These are phyloP conservation scores for Chlorella variabilis DNA, from an alignment of 163 green algal species.

Conservation along the genomic window DNA sequence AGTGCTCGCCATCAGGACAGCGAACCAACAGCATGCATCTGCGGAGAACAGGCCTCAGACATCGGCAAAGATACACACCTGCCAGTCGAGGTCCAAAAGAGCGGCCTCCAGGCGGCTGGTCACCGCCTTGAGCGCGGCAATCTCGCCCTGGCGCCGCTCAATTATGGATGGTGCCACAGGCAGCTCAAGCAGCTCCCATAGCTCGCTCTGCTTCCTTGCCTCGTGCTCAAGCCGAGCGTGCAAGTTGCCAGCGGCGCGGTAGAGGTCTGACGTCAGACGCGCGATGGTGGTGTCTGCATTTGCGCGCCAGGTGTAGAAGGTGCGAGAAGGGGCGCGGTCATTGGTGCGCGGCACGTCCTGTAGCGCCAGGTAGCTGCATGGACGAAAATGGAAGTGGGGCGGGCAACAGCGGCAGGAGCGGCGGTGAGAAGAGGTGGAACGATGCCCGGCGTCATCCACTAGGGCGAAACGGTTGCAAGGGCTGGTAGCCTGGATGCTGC, in stretches of 20 bases:
- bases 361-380: constrained; percentile 35
- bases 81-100: constrained; percentile 35
- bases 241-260: constrained; percentile 67
- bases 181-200: constrained; percentile 28
- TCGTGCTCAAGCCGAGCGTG: constrained; percentile 66
- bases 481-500: no score
- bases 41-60: neutral
- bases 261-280: constrained; percentile 64
- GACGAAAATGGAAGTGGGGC: no score
- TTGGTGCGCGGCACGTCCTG: constrained; percentile 84
- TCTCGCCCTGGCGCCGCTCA: neutral
- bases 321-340: constrained; percentile 83
- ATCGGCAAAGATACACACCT: constrained; percentile 34
- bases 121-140: constrained; percentile 7
- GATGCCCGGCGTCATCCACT: no score
- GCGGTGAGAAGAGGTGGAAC: no score
- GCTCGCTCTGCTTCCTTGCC: constrained; percentile 64
- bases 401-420: no score
- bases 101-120: constrained; percentile 20
- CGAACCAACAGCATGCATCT: no score
- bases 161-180: neutral
- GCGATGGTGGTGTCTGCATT: constrained; percentile 44
- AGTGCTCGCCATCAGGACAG: no score
- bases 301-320: constrained; percentile 85
- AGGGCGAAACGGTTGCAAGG: neutral